Evolutionary conservation across 2,329 filamentous ascomycete genomes (phyloP), one percentile per base, ranked within the genome.

Genomic region (Sporothrix sp.): DNA sequence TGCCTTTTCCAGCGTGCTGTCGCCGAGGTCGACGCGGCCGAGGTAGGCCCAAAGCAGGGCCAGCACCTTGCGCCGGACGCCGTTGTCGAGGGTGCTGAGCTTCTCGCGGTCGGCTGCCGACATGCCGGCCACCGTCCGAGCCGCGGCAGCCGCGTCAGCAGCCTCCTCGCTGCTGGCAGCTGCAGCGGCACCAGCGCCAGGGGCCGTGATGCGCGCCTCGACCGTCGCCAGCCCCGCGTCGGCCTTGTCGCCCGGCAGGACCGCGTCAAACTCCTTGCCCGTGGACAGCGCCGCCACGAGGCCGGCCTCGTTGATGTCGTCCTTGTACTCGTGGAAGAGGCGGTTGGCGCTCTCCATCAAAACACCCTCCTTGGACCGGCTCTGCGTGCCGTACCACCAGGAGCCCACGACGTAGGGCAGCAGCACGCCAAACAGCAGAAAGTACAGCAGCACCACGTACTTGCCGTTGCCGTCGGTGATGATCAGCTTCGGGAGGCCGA

Each of bases 361-460:
- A 23, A 97, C 85, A 59, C 87, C 88, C 68, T 98, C 94, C 70
- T 91, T 94, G 33, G 93, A 97, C 68, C 87, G 81, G 60, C 84
- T 81, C 67, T 95, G 91, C 30, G 88, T 94, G 54, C 94, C 93
- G 65, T 98, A 98, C 93, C 93, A 98, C 93, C 93, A 98, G 53
- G 85, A 89, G 43, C 93, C 93, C 51, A 98, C 91, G 43, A 93
- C 74, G 66, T 94, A 98, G 3, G 93, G 93, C 48, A 98, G 74
- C 54, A 96, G 72, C 55, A 97, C 87, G 50, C 91, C 93, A 47
- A 98, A 81, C 35, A 97, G 76, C 30, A 84, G 68, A 33, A 88
- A 90, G 66, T 98, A 98, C 56, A 96, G 77, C 52, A 96, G 73
- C 54, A 98, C 74, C 49, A 98, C 85, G 63, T 94, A 97, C 72